Evolutionary conservation across 768 basidiomycete genomes (phyloP).

Genomic region (Thelephora aurantiotincta): DNA sequence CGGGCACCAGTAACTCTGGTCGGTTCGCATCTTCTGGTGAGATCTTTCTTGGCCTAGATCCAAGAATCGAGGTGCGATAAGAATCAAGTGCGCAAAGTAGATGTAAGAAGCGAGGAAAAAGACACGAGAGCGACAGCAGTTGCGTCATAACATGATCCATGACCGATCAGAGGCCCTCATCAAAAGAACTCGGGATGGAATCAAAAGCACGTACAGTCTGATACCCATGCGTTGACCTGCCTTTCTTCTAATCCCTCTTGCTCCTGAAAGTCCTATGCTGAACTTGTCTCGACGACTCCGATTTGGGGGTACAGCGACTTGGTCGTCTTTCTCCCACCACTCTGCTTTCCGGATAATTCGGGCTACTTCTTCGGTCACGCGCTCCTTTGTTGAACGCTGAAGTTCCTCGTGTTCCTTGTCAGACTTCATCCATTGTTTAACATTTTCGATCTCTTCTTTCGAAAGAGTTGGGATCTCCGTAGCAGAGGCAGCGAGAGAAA

Average conservation of each 20-base stretch:
- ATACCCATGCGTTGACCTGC: conserved; percentile 54
- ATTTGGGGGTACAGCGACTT: neutral
- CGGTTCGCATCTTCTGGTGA: conserved; percentile 39
- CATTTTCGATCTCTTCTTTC: conserved; percentile 31
- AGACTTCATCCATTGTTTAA: conserved; percentile 48
- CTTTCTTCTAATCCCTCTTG: conserved; percentile 27
- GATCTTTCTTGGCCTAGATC: conserved; percentile 44
- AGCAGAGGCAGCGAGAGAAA: conserved; percentile 44
- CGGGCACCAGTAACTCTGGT: conserved; percentile 79
- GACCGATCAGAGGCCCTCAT: too few species aligned
- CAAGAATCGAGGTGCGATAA: conserved; percentile 1
- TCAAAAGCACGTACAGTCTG: conserved; percentile 45
- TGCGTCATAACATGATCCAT: neutral
- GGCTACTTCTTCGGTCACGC: conserved; percentile 36
- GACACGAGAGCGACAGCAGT: conserved; percentile 3
- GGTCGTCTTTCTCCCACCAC: conserved; percentile 54
- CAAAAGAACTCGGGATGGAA: conserved; percentile 6
- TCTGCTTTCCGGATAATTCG: conserved; percentile 27
- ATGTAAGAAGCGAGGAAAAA: neutral
- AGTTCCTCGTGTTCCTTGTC: conserved; percentile 45
- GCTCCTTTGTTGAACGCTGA: conserved; percentile 33
- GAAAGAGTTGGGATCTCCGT: conserved; percentile 39
- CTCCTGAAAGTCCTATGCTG: conserved; percentile 28
- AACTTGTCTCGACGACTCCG: conserved; percentile 28
- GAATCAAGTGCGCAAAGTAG: neutral